Evolutionary conservation across 805 yeast species (phyloP), one percentile per base, ranked within the genome.

Genomic region (Starmerella geochares): DNA sequence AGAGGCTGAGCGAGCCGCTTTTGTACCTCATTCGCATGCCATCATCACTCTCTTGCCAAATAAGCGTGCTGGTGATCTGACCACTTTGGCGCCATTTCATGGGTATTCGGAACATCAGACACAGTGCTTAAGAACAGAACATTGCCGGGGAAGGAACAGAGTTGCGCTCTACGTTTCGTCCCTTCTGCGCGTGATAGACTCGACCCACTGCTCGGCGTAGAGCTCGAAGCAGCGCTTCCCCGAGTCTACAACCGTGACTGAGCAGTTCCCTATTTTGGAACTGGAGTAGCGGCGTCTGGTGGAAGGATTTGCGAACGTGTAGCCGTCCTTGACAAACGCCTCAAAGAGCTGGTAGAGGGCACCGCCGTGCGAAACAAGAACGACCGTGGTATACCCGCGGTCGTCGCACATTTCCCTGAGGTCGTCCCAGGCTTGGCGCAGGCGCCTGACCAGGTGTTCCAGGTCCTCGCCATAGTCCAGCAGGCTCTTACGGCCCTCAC

Each of bases 321-420:
- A 46, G 19, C 25, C 40, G 4, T 13, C 14, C 19, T 19, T 10
- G 7, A 16, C 46, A 4, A 55, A 39, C 13, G 33, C 48, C 29
- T 35, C 35, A 42, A 59, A 41, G 33, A 59, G 49, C 20, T 47
- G 46, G 23, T 39, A 24, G 17, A 60, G 44, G 4, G 58, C 60
- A 3, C 56, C 54, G 13, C 63, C 63, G 37, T 60, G 63, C 10
- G 60, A 55, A 14, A 60, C 61, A 3, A 60, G 27, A 5, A 52
- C 50, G 1, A 59, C 27, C 8, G 49, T 50, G 2, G 33, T 10
- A 39, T 42, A 41, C 9, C 49, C 54, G 3, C 43, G 23, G 17
- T 37, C 33, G 4, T 35, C 28, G 20, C 48, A 38, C 3, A 40
- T 33, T 3, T n/a, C 36, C 1, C 48, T 1, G 2, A 56, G 32